Evolutionary conservation across 2,329 filamentous ascomycete species (phyloP).

Genomic region (Beauveria pseudobassiana): DNA sequence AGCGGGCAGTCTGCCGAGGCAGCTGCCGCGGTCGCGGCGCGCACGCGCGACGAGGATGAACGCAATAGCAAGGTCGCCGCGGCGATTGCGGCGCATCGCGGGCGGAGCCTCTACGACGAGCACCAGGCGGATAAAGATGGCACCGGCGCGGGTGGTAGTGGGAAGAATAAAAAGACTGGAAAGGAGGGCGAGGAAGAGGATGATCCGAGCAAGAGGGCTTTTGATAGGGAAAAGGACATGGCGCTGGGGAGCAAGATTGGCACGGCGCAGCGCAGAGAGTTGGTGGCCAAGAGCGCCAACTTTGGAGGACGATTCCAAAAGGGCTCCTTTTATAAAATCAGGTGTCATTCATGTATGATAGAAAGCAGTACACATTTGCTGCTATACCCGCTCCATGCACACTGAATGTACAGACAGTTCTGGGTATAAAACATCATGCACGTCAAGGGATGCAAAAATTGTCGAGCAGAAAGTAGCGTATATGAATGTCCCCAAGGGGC

Average conservation of each 20-base stretch:
- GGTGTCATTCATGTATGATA: not conserved
- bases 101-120: conserved; percentile 52
- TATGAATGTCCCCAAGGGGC: conserved; percentile 2
- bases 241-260: conserved; percentile 65
- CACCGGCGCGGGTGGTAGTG: conserved; percentile 21
- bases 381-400: not conserved
- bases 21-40: conserved; percentile 29
- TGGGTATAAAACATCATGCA: not conserved
- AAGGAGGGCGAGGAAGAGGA: conserved; percentile 56
- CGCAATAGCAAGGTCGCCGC: conserved; percentile 38
- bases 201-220: conserved; percentile 81
- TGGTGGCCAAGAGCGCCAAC: conserved; percentile 71
- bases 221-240: conserved; percentile 94
- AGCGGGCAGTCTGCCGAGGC: conserved; percentile 29
- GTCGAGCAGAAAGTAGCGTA: conserved; percentile 2
- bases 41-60: conserved; percentile 50
- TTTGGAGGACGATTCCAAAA: conserved; percentile 78
- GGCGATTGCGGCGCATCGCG: conserved; percentile 47
- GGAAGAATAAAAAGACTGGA: not conserved
- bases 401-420: not conserved
- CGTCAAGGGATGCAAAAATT: not conserved
- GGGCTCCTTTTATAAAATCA: conserved; percentile 51
- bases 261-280: conserved; percentile 64
- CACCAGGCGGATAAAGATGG: conserved; percentile 33
- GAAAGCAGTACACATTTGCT: not conserved